A percentile compares a stretch with the other conserved stretches of the same genome.
These are phyloP conservation scores for Penicillium sp. DNA, from an alignment of 2,329 filamentous ascomycete genomes.

Conservation along the genomic window DNA sequence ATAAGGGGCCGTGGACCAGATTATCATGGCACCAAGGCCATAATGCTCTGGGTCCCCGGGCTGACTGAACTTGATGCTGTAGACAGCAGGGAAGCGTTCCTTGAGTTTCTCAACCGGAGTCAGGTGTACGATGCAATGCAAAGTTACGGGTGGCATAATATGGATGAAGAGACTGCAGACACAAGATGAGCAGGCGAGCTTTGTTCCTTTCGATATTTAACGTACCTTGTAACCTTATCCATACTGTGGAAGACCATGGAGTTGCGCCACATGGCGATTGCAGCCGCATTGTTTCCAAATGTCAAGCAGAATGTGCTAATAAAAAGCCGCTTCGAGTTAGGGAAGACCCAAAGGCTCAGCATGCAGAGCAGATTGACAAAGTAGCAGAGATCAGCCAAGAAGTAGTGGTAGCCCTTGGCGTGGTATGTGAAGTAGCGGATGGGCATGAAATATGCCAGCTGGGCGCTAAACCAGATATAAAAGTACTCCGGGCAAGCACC, in stretches of 20 bases:
- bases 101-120: conserved; percentile 64
- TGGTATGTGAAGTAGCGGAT: conserved; percentile 91
- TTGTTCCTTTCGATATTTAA: neutral
- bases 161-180: conserved; percentile 81
- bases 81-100: conserved; percentile 77
- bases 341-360: conserved; percentile 85
- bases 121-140: conserved; percentile 90
- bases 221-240: conserved; percentile 87
- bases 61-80: conserved; percentile 68
- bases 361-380: conserved; percentile 89
- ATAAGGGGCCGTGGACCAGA: conserved; percentile 93
- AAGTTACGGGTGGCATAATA: conserved; percentile 93
- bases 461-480: conserved; percentile 86
- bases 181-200: conserved; percentile 1
- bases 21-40: conserved; percentile 76
- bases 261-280: conserved; percentile 99
- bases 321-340: conserved; percentile 83
- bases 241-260: conserved; percentile 97
- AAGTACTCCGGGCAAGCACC: conserved; percentile 82
- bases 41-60: conserved; percentile 78
- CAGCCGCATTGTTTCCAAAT: conserved; percentile 94
- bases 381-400: conserved; percentile 95
- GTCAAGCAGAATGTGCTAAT: conserved; percentile 89
- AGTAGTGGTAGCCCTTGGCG: conserved; percentile 91
- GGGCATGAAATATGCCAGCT: conserved; percentile 94